These are phyloP conservation scores for Sphaerulina musiva DNA, from an alignment of 2,329 filamentous ascomycete species.

Conservation along the genomic window DNA sequence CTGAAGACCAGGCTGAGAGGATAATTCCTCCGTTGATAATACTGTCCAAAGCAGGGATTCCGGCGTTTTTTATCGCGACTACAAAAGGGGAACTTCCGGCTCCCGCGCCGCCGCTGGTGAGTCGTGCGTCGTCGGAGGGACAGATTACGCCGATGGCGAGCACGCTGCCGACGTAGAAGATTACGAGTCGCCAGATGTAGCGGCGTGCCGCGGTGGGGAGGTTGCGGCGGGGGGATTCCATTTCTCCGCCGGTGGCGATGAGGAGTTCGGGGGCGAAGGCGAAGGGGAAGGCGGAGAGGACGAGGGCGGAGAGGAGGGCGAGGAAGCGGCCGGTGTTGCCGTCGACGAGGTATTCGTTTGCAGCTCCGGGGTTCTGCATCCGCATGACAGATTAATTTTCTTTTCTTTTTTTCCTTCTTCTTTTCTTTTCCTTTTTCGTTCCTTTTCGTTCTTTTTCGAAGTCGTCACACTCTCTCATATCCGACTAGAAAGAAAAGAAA, in stretches of 20 bases:
- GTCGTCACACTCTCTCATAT: too few species aligned
- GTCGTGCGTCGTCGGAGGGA: slow-evolving; percentile 46
- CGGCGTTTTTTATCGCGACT: slow-evolving; percentile 44
- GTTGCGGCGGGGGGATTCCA: slow-evolving; percentile 52
- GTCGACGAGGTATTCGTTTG: slow-evolving; percentile 43
- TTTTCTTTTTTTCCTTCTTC: too few species aligned
- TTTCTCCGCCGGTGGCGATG: slow-evolving; percentile 47
- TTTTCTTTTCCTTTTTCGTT: too few species aligned
- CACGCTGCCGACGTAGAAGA: slow-evolving; percentile 55
- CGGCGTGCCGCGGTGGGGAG: slow-evolving; percentile 54
- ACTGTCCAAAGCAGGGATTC: slow-evolving; percentile 53
- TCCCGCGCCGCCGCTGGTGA: slow-evolving; percentile 38
- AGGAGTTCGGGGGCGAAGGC: slow-evolving; percentile 52
- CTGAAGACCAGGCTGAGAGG: slow-evolving; percentile 56
- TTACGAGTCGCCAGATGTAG: slow-evolving; percentile 56
- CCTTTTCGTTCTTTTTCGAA: too few species aligned
- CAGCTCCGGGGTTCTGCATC: slow-evolving; percentile 41
- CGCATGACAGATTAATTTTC: too few species aligned
- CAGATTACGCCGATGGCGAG: slow-evolving; percentile 57
- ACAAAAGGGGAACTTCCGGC: slow-evolving; percentile 20
- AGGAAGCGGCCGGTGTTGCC: slow-evolving; percentile 48
- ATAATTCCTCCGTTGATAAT: slow-evolving; percentile 64
- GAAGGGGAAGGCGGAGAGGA: slow-evolving; percentile 50
- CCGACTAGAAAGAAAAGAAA: too few species aligned
- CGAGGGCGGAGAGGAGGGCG: slow-evolving; percentile 46